Evolutionary conservation across 2,329 filamentous ascomycete species (phyloP), one percentile per base, ranked within the genome.

Genomic region (Penicillium nordicum): DNA sequence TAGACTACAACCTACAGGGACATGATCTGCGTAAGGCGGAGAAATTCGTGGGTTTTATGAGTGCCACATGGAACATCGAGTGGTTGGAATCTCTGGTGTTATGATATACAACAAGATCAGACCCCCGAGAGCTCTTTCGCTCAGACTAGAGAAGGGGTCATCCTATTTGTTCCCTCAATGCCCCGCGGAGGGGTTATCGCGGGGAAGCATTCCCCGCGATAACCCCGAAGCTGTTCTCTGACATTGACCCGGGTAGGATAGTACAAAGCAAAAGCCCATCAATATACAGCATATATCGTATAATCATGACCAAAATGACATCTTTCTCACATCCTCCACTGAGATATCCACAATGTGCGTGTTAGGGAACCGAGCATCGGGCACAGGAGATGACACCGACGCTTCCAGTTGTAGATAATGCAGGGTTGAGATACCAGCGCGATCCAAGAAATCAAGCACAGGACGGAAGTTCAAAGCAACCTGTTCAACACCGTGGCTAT

Each of bases 401-500:
- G 59, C 65, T 23, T 58, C 64, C 47, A 72, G 56, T 48, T 68
- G 67, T 55, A 78, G 58, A 61, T 75, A 73, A 64, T 77, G 69
- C 55, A 78, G 30, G 3, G 63, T 69, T n/a, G 58, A 55, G 23
- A 79, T 75, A 23, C 72, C 76, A 21, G 68, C 67, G 8, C 61
- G 80, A 61, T 85, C 81, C 54, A 96, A 77, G 71, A 89, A 96
- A 1, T 83, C 79, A 56, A 95, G 75, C 5, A 89, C 85, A 40
- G 83, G 83, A 44, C 72, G 69, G 76, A 94, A 97, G 70, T 96
- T 93, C 49, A 90, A 87, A n/a, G 87, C 91, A 5, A 99, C 82
- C 70, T 99, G 93, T 2, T 84, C 88, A 57, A 91, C 83, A 38
- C 90, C 90, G 77, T 99, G 94, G 72, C 92, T 96, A 75, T 99